Base-by-base conservation (phyloP, 1,284 basidiomycete genomes). In the Apiotrichum laibachii region DNA sequence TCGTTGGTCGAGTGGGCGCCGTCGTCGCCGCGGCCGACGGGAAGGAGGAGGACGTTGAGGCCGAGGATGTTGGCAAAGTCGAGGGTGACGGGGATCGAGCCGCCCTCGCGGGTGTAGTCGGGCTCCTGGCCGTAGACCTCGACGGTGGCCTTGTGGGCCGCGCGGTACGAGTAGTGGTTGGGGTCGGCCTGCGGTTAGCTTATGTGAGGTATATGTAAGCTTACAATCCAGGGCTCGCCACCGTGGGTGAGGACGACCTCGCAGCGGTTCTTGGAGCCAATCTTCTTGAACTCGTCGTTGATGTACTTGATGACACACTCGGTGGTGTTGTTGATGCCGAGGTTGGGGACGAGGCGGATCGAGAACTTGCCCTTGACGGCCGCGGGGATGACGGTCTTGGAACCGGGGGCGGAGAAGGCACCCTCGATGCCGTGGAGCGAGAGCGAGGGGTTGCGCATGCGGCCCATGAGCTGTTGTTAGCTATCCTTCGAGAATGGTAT, bases 381-480 rank as follows among this genome's bases (percentile, higher is more conserved):
- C 40, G 90, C 90, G 82, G 95, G 78, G 61, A 99, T 99, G 72
- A 99, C 96, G 0, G 95, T 99, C 85, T 96, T 96, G 48, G 85
- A 86, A 9, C 91, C 91, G 0, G 85, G 83, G 7, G 88, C 89
- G 61, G 73, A 90, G 82, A 98, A 98, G 6, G 94, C 96, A 57
- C 96, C 95, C 78, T 98, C 92, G 71, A 99, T 95, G 31, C 95
- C 96, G 78, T 99, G 95, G 18, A 99, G 80, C 5, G 92, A 95
- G 60, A 99, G 83, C 62, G 87, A 89, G 1, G 93, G 92, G 77
- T 87, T 85, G 55, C 75, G 66, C 76, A 77, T 77, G 62, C 75
- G 64, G 50, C 75, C 74, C 76, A 77, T 77, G 40, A 77, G 68
- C 69, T 72, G 54, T 5, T 18, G 31, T 50, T 18, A 60, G 55